Conservation (phyloP, 1,284 basidiomycete species). For the Microbotryum saponariae region DNA sequence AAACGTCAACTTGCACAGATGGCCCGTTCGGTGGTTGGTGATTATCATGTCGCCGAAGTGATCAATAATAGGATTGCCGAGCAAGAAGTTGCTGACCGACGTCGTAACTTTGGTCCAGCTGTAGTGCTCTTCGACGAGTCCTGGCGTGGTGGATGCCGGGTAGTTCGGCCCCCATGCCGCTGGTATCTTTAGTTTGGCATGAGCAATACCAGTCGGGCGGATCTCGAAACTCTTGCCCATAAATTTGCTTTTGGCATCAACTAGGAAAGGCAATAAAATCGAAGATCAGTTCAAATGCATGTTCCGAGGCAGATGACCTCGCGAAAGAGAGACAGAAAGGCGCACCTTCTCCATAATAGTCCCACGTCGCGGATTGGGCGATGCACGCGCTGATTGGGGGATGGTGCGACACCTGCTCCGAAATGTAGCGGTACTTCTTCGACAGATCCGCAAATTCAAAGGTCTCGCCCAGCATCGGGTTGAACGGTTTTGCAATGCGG, state of each 20-base stretch:
- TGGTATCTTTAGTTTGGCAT: constrained; percentile 74
- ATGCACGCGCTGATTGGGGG: constrained; percentile 97
- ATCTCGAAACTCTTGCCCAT: constrained; percentile 90
- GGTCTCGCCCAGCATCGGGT: constrained; percentile 83
- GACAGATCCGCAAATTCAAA: constrained; percentile 89
- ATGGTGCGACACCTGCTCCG: constrained; percentile 93
- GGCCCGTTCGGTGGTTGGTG: constrained; percentile 86
- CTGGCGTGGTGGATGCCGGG: constrained; percentile 40
- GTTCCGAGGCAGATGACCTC: neutral
- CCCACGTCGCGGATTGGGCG: constrained; percentile 81
- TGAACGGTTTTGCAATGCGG: constrained; percentile 91
- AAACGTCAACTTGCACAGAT: constrained; percentile 82
- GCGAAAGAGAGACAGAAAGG: constrained; percentile 10
- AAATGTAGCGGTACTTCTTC: constrained; percentile 83
- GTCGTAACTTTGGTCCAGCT: constrained; percentile 95
- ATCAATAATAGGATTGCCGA: constrained; percentile 88
- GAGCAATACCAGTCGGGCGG: constrained; percentile 85
- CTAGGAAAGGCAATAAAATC: constrained; percentile 45
- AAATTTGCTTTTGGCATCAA: constrained; percentile 88
- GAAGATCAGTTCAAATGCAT: constrained; percentile 17
- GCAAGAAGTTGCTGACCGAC: constrained; percentile 83
- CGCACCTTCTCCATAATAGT: constrained; percentile 64
- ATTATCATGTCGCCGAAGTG: constrained; percentile 89
- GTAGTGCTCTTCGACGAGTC: constrained; percentile 69
- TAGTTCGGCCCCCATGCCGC: constrained; percentile 49